phyloP scores from a whole-genome alignment of 495 filamentous ascomycete genomes.

The Margaritispora aquatica region DNA sequence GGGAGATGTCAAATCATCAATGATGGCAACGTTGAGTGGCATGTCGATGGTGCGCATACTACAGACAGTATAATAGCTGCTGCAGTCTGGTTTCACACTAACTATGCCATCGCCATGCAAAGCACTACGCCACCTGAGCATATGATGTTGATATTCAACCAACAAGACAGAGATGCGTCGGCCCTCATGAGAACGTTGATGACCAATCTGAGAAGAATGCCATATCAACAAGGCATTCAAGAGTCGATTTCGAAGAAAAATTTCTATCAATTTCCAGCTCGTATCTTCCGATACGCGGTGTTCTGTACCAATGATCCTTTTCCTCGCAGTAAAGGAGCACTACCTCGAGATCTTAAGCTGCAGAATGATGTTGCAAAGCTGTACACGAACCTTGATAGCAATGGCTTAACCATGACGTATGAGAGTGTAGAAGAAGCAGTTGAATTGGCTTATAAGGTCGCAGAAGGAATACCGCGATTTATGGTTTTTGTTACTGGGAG shows the following conservation, averaged over 20 bases:
- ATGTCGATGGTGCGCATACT: slow-evolving; percentile 88
- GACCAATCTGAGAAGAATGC: not conserved
- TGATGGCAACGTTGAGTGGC: slow-evolving; percentile 56
- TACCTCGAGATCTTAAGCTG: not conserved
- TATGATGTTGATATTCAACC: slow-evolving; percentile 80
- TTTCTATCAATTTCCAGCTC: not conserved
- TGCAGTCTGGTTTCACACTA: slow-evolving; percentile 65
- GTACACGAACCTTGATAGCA: not conserved
- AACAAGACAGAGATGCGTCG: slow-evolving; percentile 72
- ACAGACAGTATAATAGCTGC: slow-evolving; percentile 77
- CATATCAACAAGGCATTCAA: slow-evolving; percentile 3
- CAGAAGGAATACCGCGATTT: slow-evolving; percentile 21
- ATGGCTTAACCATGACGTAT: slow-evolving; percentile 3
- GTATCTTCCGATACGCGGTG: slow-evolving; percentile 56
- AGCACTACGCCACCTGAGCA: slow-evolving; percentile 40
- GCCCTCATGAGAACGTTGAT: slow-evolving; percentile 49
- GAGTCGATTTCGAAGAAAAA: slow-evolving; percentile 5
- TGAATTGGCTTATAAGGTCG: slow-evolving; percentile 51
- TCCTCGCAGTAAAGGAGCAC: not conserved
- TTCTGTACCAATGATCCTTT: slow-evolving; percentile 9
- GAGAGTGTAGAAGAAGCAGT: slow-evolving; percentile 82
- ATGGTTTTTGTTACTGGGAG: slow-evolving; percentile 68
- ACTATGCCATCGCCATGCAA: slow-evolving; percentile 62
- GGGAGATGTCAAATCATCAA: slow-evolving; percentile 42
- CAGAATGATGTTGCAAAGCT: not conserved